Base-by-base conservation (phyloP, 139 green algal species). In the Chlorella sp. region DNA sequence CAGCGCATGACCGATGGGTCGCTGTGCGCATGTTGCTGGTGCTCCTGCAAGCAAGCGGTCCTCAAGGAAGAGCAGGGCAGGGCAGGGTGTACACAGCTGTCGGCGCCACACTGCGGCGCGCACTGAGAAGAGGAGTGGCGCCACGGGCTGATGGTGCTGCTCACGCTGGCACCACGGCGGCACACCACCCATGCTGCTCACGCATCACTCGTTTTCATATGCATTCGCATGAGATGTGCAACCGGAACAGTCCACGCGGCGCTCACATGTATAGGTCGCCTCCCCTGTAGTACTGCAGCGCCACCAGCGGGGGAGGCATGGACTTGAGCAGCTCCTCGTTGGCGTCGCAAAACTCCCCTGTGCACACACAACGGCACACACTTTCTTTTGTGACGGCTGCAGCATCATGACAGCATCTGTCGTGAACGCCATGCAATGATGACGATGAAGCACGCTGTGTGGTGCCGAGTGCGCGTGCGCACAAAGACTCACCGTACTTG, bases 241-340 rank as follows among this genome's bases (percentile, higher is more conserved):
- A 60, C 31, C 55, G 67, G 61, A 17, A 10, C 42, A 26, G 42
- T 55, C 42, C 42, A 55, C 55, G 55, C 24, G 22, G 14, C 27
- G 30, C 64, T 70, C 32, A 70, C 70, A 75, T 79, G 86, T 97
- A 97, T 31, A 96, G 76, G 82, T 97, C 92, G 3, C 78, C 70
- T 10, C 62, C 77, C 31, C 84, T 77, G 88, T 98, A 99, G 86
- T 99, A 99, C 71, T 95, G 70, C 20, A 86, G 74, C 0, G 95
- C 93, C n/a, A 95, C 87, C 33, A 88, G 72, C 0, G 95, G 92
- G 1, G 95, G 87, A 1, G 95, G 93, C 49, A 99, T 84, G 14
- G 65, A 71, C 78, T 90, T 91, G 22, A 91, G 80, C 65, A 86
- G 59, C 61, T 77, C 70, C 71, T 89, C 76, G 66, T 89, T 89